Base-by-base conservation (phyloP, 495 filamentous ascomycete species). In the Tuber indicum region DNA sequence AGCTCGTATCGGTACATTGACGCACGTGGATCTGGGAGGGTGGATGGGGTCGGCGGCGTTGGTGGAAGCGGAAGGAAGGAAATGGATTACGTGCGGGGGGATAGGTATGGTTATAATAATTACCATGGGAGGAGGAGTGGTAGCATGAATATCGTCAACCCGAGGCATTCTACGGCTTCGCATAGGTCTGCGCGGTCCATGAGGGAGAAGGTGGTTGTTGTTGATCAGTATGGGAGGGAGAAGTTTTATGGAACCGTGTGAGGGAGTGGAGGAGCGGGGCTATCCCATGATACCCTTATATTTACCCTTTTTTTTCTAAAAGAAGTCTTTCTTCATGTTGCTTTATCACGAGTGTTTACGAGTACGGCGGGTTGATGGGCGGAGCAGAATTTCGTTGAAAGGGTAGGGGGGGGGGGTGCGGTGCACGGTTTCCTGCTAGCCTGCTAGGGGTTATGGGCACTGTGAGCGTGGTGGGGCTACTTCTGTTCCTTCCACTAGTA, bases 91-190 rank as follows among this genome's bases (percentile, higher is more conserved):
- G 52, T 74, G 39, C 58, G 42, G 7, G 80, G 76, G 3, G 81
- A 82, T 76, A 73, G 81, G 47, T 78, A 82, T 75, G 81, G 80
- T 14, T 82, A 82, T 52, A 82, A 82, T 47, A 82, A 82, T 71
- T 82, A 75, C 62, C 81, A 82, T 73, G 81, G 81, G 52, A 73
- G 75, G 62, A 77, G 75, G 42, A 77, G 77, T 1, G 81, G 81
- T 26, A 82, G 81, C 32, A 77, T 82, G 44, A 75, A 39, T 17
- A 82, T 79, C 79, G 80, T 79, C 17, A 82, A 82, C 72, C 81
- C 81, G 17, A 79, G 81, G 75, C 81, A 79, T 85, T 85, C 73
- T 77, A 78, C 76, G 79, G 75, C 75, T 86, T 87, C 26, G 81
- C 84, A 44, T 79, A 76, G 47, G 83, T 84, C 75, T 82, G 81